These are phyloP conservation scores for Jaapia argillacea DNA, from an alignment of 768 basidiomycete species.

Conservation along the genomic window DNA sequence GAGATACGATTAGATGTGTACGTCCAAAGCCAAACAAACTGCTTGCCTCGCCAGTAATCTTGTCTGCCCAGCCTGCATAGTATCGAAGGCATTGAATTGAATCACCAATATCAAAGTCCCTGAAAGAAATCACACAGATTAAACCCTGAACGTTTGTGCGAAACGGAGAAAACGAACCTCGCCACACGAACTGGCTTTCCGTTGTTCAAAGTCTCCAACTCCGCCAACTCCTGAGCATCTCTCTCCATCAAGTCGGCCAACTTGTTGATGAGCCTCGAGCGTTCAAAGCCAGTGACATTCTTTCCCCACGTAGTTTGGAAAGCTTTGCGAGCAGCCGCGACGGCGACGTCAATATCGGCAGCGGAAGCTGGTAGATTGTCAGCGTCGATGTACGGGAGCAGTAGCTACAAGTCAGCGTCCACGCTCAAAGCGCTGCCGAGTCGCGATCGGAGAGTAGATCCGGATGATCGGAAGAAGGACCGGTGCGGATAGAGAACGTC, in stretches of 20 bases:
- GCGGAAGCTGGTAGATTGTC: slow-evolving; percentile 34
- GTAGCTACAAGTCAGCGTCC: background rate
- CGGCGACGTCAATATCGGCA: slow-evolving; percentile 77
- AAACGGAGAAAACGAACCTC: slow-evolving; percentile 26
- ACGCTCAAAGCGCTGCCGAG: background rate
- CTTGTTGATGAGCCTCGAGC: slow-evolving; percentile 73
- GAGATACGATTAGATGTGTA: background rate
- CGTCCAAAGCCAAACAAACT: background rate
- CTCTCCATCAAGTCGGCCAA: slow-evolving; percentile 87
- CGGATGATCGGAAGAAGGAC: background rate
- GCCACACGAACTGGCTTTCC: slow-evolving; percentile 76
- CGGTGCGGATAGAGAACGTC: background rate
- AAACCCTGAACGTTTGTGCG: slow-evolving; percentile 6
- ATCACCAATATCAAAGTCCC: slow-evolving; percentile 77
- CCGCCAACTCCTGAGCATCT: slow-evolving; percentile 72
- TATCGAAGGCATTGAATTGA: slow-evolving; percentile 74
- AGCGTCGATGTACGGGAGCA: background rate
- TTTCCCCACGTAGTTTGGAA: slow-evolving; percentile 86
- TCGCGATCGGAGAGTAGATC: background rate
- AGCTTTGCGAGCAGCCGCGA: slow-evolving; percentile 73
- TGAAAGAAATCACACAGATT: slow-evolving; percentile 15
- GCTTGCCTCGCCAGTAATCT: slow-evolving; percentile 75
- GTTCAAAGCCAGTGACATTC: slow-evolving; percentile 75
- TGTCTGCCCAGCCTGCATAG: slow-evolving; percentile 96
- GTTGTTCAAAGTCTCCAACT: slow-evolving; percentile 81